phyloP scores from a whole-genome alignment of 1,139 yeast species.

The Kurtzmaniella quercitrusa region DNA sequence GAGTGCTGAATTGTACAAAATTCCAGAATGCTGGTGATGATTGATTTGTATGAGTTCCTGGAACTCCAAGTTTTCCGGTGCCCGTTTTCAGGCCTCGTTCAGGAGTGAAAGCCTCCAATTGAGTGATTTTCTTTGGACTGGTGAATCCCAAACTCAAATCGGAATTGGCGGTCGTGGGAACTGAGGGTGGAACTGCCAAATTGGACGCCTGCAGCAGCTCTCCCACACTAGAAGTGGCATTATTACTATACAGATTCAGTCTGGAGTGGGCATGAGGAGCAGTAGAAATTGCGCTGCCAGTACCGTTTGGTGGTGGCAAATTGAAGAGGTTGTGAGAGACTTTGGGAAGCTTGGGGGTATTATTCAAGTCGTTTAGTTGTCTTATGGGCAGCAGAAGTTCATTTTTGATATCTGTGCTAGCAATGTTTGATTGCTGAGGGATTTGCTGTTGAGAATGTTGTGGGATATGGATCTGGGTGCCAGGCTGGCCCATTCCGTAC shows the following conservation, averaged over 20 bases:
- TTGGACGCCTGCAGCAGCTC: slow-evolving; percentile 9
- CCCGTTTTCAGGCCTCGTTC: slow-evolving; percentile 58
- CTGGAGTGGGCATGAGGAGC: slow-evolving; percentile 22
- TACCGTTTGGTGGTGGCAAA: slow-evolving; percentile 26
- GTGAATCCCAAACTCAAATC: slow-evolving; percentile 39
- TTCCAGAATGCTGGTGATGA: slow-evolving; percentile 77
- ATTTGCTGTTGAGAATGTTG: slow-evolving; percentile 12
- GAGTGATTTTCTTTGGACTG: slow-evolving; percentile 55
- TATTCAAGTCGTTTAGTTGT: slow-evolving; percentile 20
- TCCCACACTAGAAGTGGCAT: slow-evolving; percentile 7
- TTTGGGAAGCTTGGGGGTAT: slow-evolving; percentile 36
- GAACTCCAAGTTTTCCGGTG: slow-evolving; percentile 14
- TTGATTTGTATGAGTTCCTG: slow-evolving; percentile 32
- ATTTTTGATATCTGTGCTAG: slow-evolving; percentile 10
- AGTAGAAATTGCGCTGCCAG: slow-evolving; percentile 11
- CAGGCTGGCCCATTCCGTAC: slow-evolving; percentile 17
- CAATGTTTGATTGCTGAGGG: slow-evolving; percentile 11
- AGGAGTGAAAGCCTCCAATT: slow-evolving; percentile 79
- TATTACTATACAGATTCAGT: slow-evolving; percentile 25
- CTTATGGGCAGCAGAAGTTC: slow-evolving; percentile 35
- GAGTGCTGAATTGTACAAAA: slow-evolving; percentile 72
- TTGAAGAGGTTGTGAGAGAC: slow-evolving; percentile 26
- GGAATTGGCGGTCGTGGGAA: slow-evolving; percentile 5
- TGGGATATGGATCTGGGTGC: slow-evolving; percentile 19
- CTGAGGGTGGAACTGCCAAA: slow-evolving; percentile 1